A percentile compares a stretch with the other conserved stretches of the same genome.
These are phyloP conservation scores for Solanum hybrid DNA, from an alignment of 305 asterid genomes.

Conservation along the genomic window DNA sequence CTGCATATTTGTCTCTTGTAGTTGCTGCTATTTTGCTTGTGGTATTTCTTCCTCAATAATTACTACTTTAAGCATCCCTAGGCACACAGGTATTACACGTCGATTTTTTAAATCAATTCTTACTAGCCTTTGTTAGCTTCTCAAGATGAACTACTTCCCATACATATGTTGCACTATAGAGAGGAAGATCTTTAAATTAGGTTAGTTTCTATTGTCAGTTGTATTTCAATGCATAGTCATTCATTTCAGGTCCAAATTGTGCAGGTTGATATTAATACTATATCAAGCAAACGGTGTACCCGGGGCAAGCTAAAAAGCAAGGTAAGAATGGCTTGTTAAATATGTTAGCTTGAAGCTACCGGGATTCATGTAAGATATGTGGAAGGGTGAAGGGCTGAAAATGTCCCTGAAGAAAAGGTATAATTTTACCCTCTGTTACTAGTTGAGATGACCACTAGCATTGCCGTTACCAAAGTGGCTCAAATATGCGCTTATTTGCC, in stretches of 20 bases:
- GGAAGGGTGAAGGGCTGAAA: neutral
- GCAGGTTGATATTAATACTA: conserved; percentile 31
- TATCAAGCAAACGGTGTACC: conserved; percentile 13
- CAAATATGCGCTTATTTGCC: neutral
- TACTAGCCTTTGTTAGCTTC: neutral
- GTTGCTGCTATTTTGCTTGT: neutral
- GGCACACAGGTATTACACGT: neutral
- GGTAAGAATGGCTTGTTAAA: conserved; percentile 22
- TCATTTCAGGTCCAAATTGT: neutral
- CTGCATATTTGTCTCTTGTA: neutral
- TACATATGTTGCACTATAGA: neutral
- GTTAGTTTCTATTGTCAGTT: neutral
- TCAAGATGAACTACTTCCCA: neutral
- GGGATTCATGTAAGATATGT: neutral
- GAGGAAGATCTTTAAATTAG: neutral
- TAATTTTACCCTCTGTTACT: neutral
- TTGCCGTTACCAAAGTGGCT: neutral
- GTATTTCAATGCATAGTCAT: neutral
- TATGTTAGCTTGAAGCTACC: neutral
- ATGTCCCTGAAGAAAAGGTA: neutral
- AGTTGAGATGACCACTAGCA: neutral
- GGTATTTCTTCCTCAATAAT: neutral
- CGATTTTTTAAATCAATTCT: neutral
- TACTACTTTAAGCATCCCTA: neutral
- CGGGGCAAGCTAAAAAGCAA: conserved; percentile 23